Evolutionary conservation across 2,329 filamentous ascomycete species (phyloP).

Genomic region (Fusarium sp.): DNA sequence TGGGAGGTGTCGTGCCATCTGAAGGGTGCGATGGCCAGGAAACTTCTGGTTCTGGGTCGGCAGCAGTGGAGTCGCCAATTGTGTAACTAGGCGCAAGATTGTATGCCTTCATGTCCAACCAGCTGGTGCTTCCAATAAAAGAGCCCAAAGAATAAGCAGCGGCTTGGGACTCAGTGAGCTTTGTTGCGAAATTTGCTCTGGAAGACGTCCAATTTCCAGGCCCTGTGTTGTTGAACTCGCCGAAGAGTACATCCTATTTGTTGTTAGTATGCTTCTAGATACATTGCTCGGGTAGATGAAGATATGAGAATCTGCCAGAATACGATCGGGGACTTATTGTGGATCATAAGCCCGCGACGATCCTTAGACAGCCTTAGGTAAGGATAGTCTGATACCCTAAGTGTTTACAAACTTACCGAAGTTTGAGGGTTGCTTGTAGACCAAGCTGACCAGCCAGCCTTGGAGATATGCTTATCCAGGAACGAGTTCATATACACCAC

Average conservation of each 20-base stretch:
- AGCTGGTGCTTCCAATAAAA: conserved; percentile 39
- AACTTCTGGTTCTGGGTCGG: conserved; percentile 12
- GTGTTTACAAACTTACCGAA: conserved; percentile 52
- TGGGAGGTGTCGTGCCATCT: conserved; percentile 54
- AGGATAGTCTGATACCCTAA: neutral
- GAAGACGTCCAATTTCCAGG: conserved; percentile 39
- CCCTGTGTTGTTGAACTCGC: conserved; percentile 69
- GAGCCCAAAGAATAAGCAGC: conserved; percentile 27
- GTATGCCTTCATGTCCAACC: conserved; percentile 42
- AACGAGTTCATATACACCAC: conserved; percentile 61
- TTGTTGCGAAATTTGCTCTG: conserved; percentile 37
- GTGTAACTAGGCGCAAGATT: conserved; percentile 40
- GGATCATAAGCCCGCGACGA: neutral
- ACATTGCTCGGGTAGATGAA: neutral
- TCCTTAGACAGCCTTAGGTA: neutral
- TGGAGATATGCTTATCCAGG: conserved; percentile 53
- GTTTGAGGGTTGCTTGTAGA: conserved; percentile 63
- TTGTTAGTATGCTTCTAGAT: neutral
- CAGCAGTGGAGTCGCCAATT: conserved; percentile 6
- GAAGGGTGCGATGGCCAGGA: conserved; percentile 47
- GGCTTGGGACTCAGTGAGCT: conserved; percentile 35
- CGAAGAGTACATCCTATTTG: conserved; percentile 60
- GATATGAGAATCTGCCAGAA: neutral
- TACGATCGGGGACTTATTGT: neutral
- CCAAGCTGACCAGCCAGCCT: conserved; percentile 58